Base-by-base conservation (phyloP, 2,329 filamentous ascomycete genomes). In the Penicillium capsulatum region DNA sequence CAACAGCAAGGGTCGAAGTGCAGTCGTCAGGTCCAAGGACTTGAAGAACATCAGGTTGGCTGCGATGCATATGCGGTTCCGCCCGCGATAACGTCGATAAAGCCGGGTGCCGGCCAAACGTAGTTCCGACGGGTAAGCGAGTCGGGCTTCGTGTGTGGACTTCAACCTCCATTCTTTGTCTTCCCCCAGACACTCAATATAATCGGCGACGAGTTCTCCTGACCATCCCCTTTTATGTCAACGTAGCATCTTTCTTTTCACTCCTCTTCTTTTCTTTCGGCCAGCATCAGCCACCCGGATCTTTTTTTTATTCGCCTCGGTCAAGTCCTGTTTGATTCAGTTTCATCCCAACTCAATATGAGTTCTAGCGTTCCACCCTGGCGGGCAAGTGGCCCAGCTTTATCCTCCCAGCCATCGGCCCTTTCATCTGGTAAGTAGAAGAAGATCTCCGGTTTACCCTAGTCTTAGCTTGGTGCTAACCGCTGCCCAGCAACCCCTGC, bases 1-100 rank as follows among this genome's bases (percentile, higher is more conserved):
- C 53, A 94, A 79, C 64, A 96, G 84, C 46, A 84, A 85, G 58
- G 92, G 92, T 75, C 92, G 86, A 63, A 96, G 79, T 63, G 92
- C 92, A 71, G 91, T 95, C 42, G 92, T 98, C 60, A 98, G 80
- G 70, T 98, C 91, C 66, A 97, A 79, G 58, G 85, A 81, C 76
- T 94, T 91, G 76, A 96, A 77, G 79, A 94, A 95, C 91, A 97
- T 97, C 26, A 28, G 26, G 26, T 28, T 11, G 26, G 26, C 26
- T 28, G 26, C 26, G 26, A 22, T 22, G 19, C 19, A 22, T 22
- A 9, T 22, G 19, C 9, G 5, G 10, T n/a, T n/a, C 26, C 15
- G 39, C 37, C 31, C 27, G 32, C 46, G 48, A 51, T 51, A 49
- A 51, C 24, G n/a, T 29, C 27, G 38, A 40, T 35, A 31, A 28